These are phyloP conservation scores for Lithospermum erythrorhizon DNA, from an alignment of 257 asterid genomes.

Conservation along the genomic window DNA sequence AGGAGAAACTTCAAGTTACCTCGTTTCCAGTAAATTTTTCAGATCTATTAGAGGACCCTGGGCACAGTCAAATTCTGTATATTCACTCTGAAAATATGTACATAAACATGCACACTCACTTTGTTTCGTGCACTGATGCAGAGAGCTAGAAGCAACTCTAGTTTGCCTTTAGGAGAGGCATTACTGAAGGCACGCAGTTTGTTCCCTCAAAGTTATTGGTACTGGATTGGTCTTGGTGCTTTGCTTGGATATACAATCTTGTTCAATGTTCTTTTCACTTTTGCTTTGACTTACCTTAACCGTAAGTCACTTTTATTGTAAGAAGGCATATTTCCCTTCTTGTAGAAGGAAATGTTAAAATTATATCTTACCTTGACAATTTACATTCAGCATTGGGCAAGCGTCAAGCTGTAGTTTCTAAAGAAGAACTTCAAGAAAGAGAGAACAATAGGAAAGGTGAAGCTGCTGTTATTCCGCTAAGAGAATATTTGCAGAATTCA, in stretches of 20 bases:
- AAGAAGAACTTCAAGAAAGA: conserved; percentile 55
- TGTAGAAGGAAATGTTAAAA: conserved; percentile 8
- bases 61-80: not conserved
- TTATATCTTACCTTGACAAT: not conserved
- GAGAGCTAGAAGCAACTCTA: conserved; percentile 46
- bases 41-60: not conserved
- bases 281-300: conserved; percentile 59
- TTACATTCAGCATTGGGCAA: conserved; percentile 49
- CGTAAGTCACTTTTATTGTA: conserved; percentile 46
- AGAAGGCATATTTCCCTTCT: conserved; percentile 7
- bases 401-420: conserved; percentile 73
- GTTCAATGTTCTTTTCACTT: conserved; percentile 71
- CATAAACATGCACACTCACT: conserved; percentile 1
- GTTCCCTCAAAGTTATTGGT: conserved; percentile 82
- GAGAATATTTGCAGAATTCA: conserved; percentile 74
- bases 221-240: conserved; percentile 93
- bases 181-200: conserved; percentile 70
- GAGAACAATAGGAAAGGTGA: conserved; percentile 53
- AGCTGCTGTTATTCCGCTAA: conserved; percentile 55
- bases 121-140: conserved; percentile 43
- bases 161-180: conserved; percentile 62
- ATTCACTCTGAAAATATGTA: not conserved
- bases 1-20: not conserved
- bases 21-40: not conserved
- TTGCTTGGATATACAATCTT: conserved; percentile 70